phyloP scores from a whole-genome alignment of 2,329 filamentous ascomycete species.

The Colletotrichum karsti region DNA sequence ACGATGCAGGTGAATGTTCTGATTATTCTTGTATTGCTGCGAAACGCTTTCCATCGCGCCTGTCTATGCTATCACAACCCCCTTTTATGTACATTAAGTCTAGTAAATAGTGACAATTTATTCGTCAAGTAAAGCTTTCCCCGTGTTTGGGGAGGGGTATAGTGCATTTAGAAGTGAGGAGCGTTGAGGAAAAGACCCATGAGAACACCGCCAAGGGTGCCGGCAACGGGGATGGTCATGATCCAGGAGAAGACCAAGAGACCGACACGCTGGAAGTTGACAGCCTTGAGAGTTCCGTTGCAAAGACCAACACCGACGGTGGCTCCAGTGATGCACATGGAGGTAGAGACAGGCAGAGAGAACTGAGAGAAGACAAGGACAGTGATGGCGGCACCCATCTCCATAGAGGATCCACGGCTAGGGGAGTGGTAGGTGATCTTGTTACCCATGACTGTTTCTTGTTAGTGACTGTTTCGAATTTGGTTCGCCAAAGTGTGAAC shows the following conservation, averaged over 20 bases:
- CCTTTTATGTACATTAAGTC: constrained; percentile 17
- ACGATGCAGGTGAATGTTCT: neutral
- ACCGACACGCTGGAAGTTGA: constrained; percentile 79
- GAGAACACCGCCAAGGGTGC: constrained; percentile 47
- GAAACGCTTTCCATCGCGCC: neutral
- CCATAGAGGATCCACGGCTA: constrained; percentile 73
- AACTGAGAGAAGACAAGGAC: constrained; percentile 80
- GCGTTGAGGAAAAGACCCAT: constrained; percentile 52
- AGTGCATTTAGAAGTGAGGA: constrained; percentile 34
- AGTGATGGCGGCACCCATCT: constrained; percentile 81
- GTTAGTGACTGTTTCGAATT: constrained; percentile 27
- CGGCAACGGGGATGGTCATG: constrained; percentile 53
- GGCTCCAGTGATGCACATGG: constrained; percentile 83
- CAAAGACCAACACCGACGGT: constrained; percentile 82
- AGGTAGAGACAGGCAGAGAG: constrained; percentile 79
- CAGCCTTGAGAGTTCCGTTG: constrained; percentile 75
- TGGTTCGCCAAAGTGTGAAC: constrained; percentile 28
- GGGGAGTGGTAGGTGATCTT: constrained; percentile 77
- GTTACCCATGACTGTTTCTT: constrained; percentile 76
- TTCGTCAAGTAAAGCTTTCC: constrained; percentile 6
- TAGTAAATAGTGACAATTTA: neutral
- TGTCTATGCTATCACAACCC: constrained; percentile 5
- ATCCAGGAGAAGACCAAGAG: constrained; percentile 75
- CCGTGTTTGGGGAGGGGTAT: neutral
- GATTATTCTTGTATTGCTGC: neutral